Percentiles rank a stretch among this genome's conserved stretches.
These are phyloP conservation scores for Aspergillus fischeri DNA, from an alignment of 2,329 filamentous ascomycete species.

Conservation along the genomic window DNA sequence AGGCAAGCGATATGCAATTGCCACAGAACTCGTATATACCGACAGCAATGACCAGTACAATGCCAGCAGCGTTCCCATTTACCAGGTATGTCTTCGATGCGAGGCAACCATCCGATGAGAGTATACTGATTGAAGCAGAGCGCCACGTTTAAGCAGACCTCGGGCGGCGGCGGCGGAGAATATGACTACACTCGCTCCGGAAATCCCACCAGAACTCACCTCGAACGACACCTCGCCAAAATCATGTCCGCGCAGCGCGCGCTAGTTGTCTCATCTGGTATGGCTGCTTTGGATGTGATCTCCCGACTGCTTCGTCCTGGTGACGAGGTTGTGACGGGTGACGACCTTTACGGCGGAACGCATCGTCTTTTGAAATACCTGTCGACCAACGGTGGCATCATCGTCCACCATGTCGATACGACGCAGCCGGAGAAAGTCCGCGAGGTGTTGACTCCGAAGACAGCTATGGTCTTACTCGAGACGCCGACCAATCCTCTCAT, in stretches of 20 bases:
- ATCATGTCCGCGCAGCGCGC: constrained; percentile 95
- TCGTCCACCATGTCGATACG: constrained; percentile 95
- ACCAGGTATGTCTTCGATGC: constrained; percentile 57
- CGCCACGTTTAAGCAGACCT: constrained; percentile 94
- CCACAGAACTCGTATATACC: constrained; percentile 94
- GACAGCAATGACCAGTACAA: constrained; percentile 97
- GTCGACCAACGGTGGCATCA: constrained; percentile 80
- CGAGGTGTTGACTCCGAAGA: constrained; percentile 69
- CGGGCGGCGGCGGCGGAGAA: constrained; percentile 73
- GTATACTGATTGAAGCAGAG: constrained; percentile 48
- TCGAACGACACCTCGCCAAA: constrained; percentile 95
- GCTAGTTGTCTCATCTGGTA: constrained; percentile 90
- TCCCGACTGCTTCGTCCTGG: constrained; percentile 84
- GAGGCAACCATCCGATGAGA: too few species aligned
- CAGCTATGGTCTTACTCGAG: constrained; percentile 91
- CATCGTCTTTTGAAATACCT: constrained; percentile 92
- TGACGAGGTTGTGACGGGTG: constrained; percentile 94
- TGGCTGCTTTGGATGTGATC: constrained; percentile 96
- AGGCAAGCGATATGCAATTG: constrained; percentile 84
- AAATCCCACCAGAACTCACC: constrained; percentile 91
- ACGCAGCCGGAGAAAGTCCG: constrained; percentile 70
- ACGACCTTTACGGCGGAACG: constrained; percentile 94
- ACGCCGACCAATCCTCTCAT: constrained; percentile 97
- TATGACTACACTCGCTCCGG: constrained; percentile 99
- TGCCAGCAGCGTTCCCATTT: constrained; percentile 92